These are phyloP conservation scores for Hyphopichia buzzinii DNA, from an alignment of 1,139 yeast genomes.

Conservation along the genomic window DNA sequence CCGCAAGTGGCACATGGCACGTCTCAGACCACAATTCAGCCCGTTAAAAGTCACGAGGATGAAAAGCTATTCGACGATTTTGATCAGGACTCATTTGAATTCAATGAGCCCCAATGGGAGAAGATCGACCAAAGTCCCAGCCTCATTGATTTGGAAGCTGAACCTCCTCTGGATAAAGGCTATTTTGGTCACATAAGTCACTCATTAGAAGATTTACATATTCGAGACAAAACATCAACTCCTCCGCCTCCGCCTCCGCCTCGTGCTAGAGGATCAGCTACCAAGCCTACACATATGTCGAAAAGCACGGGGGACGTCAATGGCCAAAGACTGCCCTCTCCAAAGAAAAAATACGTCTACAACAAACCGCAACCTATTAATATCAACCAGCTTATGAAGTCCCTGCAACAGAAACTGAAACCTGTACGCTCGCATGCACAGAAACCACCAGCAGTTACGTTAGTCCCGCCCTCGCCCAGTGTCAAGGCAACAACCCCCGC, in stretches of 20 bases:
- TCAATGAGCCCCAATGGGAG: slow-evolving; percentile 29
- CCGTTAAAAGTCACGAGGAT: slow-evolving; percentile 11
- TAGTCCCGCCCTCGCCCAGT: no score
- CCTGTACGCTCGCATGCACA: slow-evolving; percentile 2
- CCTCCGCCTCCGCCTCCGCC: slow-evolving; percentile 14
- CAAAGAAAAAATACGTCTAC: slow-evolving; percentile 31
- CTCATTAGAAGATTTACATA: slow-evolving; percentile 19
- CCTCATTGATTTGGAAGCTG: slow-evolving; percentile 37
- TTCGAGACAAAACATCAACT: slow-evolving; percentile 10
- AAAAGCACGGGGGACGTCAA: background rate
- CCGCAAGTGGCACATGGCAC: slow-evolving; percentile 17
- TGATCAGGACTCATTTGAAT: slow-evolving; percentile 37
- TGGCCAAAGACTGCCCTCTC: slow-evolving; percentile 1
- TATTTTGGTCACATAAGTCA: slow-evolving; percentile 7
- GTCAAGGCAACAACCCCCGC: no score
- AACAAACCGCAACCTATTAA: slow-evolving; percentile 44
- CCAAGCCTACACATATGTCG: slow-evolving; percentile 1
- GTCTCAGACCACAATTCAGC: slow-evolving; percentile 10
- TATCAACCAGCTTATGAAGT: slow-evolving; percentile 33
- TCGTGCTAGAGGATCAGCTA: slow-evolving; percentile 5
- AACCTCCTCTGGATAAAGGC: slow-evolving; percentile 4
- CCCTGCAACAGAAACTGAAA: slow-evolving; percentile 20
- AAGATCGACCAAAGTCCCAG: slow-evolving; percentile 16
- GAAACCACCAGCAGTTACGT: no score
- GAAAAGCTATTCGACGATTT: slow-evolving; percentile 41